These are phyloP conservation scores for Isatis tinctoria DNA, from an alignment of 345 rosid species.

Conservation along the genomic window DNA sequence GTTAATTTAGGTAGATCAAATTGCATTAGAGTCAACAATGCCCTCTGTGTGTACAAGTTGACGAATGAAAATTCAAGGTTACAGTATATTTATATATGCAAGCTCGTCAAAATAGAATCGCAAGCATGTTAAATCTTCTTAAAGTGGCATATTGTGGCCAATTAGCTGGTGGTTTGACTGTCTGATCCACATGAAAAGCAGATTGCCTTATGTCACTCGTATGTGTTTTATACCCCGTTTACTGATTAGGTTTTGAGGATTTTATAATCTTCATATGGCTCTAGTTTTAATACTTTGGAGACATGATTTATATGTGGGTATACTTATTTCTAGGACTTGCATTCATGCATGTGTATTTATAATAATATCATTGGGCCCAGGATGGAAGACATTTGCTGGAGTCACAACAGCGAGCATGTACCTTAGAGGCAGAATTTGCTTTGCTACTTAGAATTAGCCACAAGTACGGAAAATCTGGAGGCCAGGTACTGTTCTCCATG, in stretches of 20 bases:
- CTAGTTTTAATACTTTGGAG: not conserved
- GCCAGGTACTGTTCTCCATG: slow-evolving; percentile 88
- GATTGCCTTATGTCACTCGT: not conserved
- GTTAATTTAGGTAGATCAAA: not conserved
- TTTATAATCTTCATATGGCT: not conserved
- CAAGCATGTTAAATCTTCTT: not conserved
- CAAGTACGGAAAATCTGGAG: slow-evolving; percentile 91
- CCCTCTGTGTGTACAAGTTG: not conserved
- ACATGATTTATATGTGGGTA: not conserved
- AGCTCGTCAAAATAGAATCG: not conserved
- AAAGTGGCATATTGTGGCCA: slow-evolving; percentile 2
- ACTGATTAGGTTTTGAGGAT: not conserved
- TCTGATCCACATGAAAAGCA: not conserved
- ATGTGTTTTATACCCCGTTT: slow-evolving; percentile 2
- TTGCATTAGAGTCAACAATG: not conserved
- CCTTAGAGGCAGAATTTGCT: slow-evolving; percentile 81
- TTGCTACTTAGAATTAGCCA: slow-evolving; percentile 80
- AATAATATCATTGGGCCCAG: slow-evolving; percentile 33
- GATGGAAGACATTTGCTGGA: slow-evolving; percentile 71
- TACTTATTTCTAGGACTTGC: not conserved
- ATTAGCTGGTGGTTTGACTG: slow-evolving; percentile 3
- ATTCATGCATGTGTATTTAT: slow-evolving; percentile 7
- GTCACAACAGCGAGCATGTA: slow-evolving; percentile 75
- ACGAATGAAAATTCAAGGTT: not conserved
- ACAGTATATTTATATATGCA: not conserved